phyloP scores from a whole-genome alignment of 2,329 filamentous ascomycete genomes.

The Ascocoryne sarcoides region DNA sequence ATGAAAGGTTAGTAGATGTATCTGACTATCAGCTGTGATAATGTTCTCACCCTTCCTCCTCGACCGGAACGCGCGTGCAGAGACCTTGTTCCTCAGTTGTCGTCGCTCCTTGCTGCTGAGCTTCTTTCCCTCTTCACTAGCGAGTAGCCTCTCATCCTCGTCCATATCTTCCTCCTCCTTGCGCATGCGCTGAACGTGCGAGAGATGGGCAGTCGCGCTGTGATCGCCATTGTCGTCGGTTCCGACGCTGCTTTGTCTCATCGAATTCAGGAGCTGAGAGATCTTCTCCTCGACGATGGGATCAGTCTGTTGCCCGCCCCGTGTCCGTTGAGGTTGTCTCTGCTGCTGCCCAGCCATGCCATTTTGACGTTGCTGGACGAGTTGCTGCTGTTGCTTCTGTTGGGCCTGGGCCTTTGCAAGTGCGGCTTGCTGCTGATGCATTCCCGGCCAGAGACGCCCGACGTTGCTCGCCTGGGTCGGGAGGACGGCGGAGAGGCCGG shows the following conservation, averaged over 20 bases:
- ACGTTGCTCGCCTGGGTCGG: slow-evolving; percentile 45
- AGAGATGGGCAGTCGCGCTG: slow-evolving; percentile 35
- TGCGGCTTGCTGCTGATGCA: slow-evolving; percentile 83
- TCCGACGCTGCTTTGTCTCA: slow-evolving; percentile 59
- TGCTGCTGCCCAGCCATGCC: slow-evolving; percentile 30
- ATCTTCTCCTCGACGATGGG: slow-evolving; percentile 86
- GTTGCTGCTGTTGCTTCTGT: slow-evolving; percentile 57
- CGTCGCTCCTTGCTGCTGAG: slow-evolving; percentile 95
- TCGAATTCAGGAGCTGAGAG: slow-evolving; percentile 82
- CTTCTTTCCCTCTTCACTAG: slow-evolving; percentile 98
- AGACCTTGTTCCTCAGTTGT: slow-evolving; percentile 98
- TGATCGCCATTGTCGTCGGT: slow-evolving; percentile 42
- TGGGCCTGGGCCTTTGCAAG: slow-evolving; percentile 64
- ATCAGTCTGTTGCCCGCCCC: slow-evolving; percentile 39
- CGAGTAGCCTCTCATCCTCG: slow-evolving; percentile 84
- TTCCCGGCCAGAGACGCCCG: slow-evolving; percentile 81
- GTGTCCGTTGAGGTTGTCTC: slow-evolving; percentile 35
- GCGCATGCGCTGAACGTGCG: slow-evolving; percentile 64
- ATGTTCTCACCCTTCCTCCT: slow-evolving; percentile 77
- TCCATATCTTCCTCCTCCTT: slow-evolving; percentile 99
- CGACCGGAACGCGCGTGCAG: slow-evolving; percentile 94
- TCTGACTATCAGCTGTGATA: neutral
- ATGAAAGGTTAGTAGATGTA: slow-evolving; percentile 39
- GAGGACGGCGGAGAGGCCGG: slow-evolving; percentile 31
- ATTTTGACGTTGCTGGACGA: slow-evolving; percentile 48